Conservation (phyloP, 2,329 filamentous ascomycete genomes). For the Leptographium radiaticola region DNA sequence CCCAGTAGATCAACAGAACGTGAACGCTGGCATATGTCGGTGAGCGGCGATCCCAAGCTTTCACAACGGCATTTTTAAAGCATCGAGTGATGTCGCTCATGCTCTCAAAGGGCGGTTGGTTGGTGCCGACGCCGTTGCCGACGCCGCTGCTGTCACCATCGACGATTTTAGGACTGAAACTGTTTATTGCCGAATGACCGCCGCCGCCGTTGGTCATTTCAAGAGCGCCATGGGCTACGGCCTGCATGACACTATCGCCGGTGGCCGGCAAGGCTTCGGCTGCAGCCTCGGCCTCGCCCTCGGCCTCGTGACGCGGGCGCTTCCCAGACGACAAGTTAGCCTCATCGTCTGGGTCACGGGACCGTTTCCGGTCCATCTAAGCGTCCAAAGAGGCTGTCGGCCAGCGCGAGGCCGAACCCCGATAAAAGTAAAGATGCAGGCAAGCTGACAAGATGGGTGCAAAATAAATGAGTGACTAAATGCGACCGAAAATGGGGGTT, state of each 20-base stretch:
- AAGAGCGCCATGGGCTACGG: conserved; percentile 8
- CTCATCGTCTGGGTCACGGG: conserved; percentile 8
- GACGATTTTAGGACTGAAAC: background rate
- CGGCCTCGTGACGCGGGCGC: conserved; percentile 5
- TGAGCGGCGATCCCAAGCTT: conserved; percentile 7
- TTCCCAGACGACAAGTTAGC: conserved; percentile 4
- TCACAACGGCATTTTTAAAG: conserved; percentile 7
- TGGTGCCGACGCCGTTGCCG: background rate
- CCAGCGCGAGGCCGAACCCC: background rate
- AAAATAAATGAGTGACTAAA: background rate
- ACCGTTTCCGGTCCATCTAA: conserved; percentile 10
- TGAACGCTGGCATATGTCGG: conserved; percentile 8
- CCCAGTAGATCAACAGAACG: conserved; percentile 11
- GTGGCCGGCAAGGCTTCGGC: background rate
- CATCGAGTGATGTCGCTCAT: conserved; percentile 9
- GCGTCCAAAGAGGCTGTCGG: background rate
- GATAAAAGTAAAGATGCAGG: background rate
- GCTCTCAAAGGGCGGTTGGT: conserved; percentile 1
- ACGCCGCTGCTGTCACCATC: background rate
- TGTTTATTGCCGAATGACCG: conserved; percentile 3
- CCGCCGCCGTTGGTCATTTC: conserved; percentile 3
- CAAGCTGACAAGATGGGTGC: background rate
- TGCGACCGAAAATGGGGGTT: background rate
- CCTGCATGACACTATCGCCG: conserved; percentile 6
- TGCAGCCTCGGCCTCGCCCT: background rate